Evolutionary conservation across 2,329 filamentous ascomycete species (phyloP), one percentile per base, ranked within the genome.

Genomic region (Colletotrichum cereale): DNA sequence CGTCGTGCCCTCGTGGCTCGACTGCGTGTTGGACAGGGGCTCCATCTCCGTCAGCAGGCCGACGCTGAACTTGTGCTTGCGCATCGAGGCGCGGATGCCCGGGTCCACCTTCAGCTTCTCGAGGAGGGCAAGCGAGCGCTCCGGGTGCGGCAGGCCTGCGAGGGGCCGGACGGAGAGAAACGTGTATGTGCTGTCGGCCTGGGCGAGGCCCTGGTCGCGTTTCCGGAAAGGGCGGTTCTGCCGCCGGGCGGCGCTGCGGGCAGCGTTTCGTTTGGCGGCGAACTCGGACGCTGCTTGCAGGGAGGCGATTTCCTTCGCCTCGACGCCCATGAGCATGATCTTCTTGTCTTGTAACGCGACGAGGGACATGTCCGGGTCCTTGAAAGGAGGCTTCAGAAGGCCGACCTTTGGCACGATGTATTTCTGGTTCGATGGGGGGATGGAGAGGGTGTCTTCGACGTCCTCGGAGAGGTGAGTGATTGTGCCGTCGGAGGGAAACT

Each of bases 1-100:
- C 61, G 91, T 91, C n/a, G 87, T 88, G 57, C 89, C 88, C 77
- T 96, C 92, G 77, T 93, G 92, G 4, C 89, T 93, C 1, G 85
- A 81, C 73, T 87, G 80, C 0, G 95, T 98, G 81, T 98, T 90
- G 75, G 91, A 88, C 0, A 91, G 86, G 0, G 96, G 96, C 76
- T 99, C 93, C 96, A 99, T 98, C 82, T 99, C 96, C 0, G 95
- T 98, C 34, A 99, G 86, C 3, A 98, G 82, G 0, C 92, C 92
- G 0, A 99, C 96, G 26, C 88, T 89, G 84, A 97, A 98, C 74
- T 91, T 89, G 84, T 97, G 95, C 76, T 91, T 91, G 21, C 88
- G 86, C 96, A 99, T 99, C 1, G 90, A 88, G 0, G 91, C 86
- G 74, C 91, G 91, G 82, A 99, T 96, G 10, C 96, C 96, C 0